phyloP scores from a whole-genome alignment of 345 rosid species.

The Acer yangbiense region DNA sequence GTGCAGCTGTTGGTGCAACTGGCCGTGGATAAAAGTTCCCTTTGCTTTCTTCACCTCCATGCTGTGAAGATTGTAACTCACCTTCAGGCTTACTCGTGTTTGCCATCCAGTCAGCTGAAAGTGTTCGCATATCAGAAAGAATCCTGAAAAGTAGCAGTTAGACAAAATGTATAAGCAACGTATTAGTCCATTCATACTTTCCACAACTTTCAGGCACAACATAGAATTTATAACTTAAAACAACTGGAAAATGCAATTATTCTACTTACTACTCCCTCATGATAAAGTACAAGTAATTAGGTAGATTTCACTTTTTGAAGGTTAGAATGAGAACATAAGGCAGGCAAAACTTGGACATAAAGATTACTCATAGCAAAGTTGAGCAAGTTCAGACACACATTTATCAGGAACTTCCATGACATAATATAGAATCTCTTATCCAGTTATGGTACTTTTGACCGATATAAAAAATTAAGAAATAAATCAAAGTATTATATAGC shows the following conservation, averaged over 20 bases:
- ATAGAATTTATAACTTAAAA: background rate
- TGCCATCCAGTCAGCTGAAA: constrained; percentile 99
- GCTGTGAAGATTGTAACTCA: constrained; percentile 68
- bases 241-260: background rate
- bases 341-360: too few species aligned
- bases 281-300: background rate
- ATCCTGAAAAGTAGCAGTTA: constrained; percentile 64
- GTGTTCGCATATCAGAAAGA: constrained; percentile 99
- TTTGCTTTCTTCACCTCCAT: constrained; percentile 79
- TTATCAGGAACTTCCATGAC: background rate
- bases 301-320: background rate
- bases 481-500: background rate
- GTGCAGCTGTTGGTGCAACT: constrained; percentile 95
- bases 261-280: background rate
- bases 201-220: background rate
- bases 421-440: background rate
- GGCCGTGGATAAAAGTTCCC: constrained; percentile 90
- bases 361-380: background rate
- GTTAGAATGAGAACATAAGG: background rate
- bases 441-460: background rate
- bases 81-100: constrained; percentile 81
- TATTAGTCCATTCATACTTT: background rate
- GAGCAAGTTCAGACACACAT: background rate
- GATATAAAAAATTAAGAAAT: background rate
- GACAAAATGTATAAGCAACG: constrained; percentile 15